These are phyloP conservation scores for Uronychia binucleata DNA, from an alignment of 73 alveolate genomes.

Conservation along the genomic window DNA sequence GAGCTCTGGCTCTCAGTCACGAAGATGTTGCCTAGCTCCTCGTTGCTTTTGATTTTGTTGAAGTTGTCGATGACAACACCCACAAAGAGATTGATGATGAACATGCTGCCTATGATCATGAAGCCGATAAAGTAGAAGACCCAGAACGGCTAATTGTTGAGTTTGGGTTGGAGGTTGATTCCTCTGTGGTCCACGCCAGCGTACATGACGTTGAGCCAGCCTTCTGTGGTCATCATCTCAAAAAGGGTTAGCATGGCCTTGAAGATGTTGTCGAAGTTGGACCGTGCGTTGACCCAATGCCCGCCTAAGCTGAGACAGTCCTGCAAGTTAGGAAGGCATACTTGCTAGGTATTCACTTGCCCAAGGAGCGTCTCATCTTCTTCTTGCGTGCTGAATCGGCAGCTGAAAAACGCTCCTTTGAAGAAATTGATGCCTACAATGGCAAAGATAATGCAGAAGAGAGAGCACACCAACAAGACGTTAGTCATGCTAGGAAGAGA, in stretches of 20 bases:
- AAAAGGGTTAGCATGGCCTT: slow-evolving; percentile 6
- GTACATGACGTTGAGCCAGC: slow-evolving; percentile 26
- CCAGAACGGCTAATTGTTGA: not conserved
- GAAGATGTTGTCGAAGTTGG: slow-evolving; percentile 25
- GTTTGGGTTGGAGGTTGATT: not conserved
- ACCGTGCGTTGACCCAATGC: slow-evolving; percentile 5
- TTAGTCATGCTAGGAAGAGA: slow-evolving; percentile 52
- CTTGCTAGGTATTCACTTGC: not conserved
- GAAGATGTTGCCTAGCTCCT: not conserved
- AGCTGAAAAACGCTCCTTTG: slow-evolving; percentile 7
- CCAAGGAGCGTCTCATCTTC: not conserved
- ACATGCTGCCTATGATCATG: slow-evolving; percentile 25
- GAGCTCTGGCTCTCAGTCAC: not conserved
- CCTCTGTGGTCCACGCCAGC: slow-evolving; percentile 7
- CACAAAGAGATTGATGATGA: slow-evolving; percentile 16
- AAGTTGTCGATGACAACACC: slow-evolving; percentile 33
- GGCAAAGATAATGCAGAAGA: slow-evolving; percentile 48
- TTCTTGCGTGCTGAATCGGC: not conserved
- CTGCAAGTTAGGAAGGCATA: not conserved
- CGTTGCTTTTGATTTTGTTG: slow-evolving; percentile 8
- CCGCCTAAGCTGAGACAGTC: slow-evolving; percentile 13
- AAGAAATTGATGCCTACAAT: slow-evolving; percentile 35
- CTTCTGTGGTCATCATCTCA: slow-evolving; percentile 28
- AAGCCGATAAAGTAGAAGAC: slow-evolving; percentile 17
- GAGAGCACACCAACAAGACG: slow-evolving; percentile 35